Conservation (phyloP, 2,329 filamentous ascomycete species). For the Penicillium crustosum region DNA sequence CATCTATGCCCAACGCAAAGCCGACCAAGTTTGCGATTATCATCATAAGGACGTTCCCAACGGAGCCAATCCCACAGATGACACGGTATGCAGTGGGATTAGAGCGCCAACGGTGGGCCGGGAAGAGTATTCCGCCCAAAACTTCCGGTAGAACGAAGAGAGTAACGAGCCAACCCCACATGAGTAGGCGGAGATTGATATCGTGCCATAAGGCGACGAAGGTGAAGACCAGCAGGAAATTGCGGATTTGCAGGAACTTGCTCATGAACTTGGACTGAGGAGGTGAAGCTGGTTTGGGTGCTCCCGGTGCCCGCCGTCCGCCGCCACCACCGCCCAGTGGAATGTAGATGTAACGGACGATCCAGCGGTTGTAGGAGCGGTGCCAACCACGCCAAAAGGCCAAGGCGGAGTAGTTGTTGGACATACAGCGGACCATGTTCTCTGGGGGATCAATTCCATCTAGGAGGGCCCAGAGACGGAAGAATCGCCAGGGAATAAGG, state of each 20-base stretch:
- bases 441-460: constrained; percentile 94
- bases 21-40: constrained; percentile 93
- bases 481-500: constrained; percentile 95
- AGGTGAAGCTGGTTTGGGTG: constrained; percentile 48
- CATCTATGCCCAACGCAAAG: constrained; percentile 89
- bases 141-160: constrained; percentile 92
- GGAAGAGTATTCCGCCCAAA: constrained; percentile 69
- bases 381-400: constrained; percentile 98
- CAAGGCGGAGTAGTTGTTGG: constrained; percentile 86
- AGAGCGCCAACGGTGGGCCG: constrained; percentile 67
- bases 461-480: constrained; percentile 89
- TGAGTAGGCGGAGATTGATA: constrained; percentile 81
- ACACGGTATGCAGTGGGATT: constrained; percentile 73
- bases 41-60: constrained; percentile 89
- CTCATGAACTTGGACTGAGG: constrained; percentile 40
- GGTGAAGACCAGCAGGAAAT: constrained; percentile 84
- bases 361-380: constrained; percentile 90
- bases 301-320: constrained; percentile 23
- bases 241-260: constrained; percentile 63
- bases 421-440: constrained; percentile 97
- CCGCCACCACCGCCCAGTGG: constrained; percentile 72
- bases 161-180: constrained; percentile 97
- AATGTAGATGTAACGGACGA: constrained; percentile 89
- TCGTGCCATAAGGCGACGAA: constrained; percentile 99
- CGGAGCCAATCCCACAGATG: constrained; percentile 75